Percentiles rank a stretch among this genome's conserved stretches.
Evolutionary conservation across 1,139 yeast genomes (phyloP).

Genomic region (Saccharomyces hybrid): DNA sequence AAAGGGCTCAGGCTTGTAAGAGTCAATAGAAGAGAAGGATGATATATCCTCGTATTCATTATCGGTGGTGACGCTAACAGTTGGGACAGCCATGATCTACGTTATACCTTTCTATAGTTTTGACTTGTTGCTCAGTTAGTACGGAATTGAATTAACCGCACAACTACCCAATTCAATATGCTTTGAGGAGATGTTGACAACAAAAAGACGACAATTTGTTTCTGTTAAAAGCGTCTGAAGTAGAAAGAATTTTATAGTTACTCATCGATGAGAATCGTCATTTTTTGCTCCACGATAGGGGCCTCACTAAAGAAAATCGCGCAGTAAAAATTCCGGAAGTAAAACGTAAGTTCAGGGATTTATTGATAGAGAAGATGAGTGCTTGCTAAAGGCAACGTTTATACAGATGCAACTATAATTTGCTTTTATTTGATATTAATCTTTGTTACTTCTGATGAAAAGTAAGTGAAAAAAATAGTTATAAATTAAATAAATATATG

Average conservation of each 20-base stretch:
- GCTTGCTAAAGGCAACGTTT: background rate
- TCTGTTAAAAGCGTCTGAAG: background rate
- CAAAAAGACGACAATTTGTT: background rate
- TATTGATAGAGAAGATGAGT: background rate
- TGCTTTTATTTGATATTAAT: background rate
- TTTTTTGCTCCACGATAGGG: background rate
- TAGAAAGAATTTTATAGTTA: too few species aligned
- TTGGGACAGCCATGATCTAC: background rate
- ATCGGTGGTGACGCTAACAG: conserved; percentile 7
- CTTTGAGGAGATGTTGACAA: background rate
- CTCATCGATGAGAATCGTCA: background rate
- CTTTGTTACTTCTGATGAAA: background rate
- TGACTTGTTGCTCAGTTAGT: background rate
- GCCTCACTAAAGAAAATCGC: background rate
- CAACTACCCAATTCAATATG: background rate
- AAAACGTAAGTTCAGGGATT: background rate
- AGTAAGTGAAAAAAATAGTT: background rate
- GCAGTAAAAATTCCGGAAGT: background rate
- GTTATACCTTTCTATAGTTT: background rate
- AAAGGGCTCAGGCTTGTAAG: conserved; percentile 24
- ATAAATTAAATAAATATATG: background rate
- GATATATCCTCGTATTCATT: conserved; percentile 23
- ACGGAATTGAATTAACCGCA: background rate
- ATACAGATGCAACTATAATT: background rate
- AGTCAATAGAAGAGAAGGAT: conserved; percentile 24